A percentile compares a stretch with the other conserved stretches of the same genome.
Conservation (phyloP, 768 basidiomycete species). For the Hygrophorus pudorinus region DNA sequence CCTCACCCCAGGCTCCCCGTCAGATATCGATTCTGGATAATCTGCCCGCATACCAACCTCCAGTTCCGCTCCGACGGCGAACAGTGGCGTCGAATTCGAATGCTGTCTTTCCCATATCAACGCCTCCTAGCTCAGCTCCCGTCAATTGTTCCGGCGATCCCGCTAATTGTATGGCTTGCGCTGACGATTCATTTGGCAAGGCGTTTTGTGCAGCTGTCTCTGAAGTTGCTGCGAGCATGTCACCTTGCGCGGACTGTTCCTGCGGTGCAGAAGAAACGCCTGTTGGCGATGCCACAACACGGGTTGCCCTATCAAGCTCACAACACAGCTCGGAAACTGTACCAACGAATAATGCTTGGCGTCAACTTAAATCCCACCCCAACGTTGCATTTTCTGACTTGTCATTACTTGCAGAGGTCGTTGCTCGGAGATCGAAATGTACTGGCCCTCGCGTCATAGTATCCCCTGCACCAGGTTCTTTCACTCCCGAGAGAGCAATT, state of each 20-base stretch:
- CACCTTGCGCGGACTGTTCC: conserved; percentile 50
- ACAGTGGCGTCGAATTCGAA: conserved; percentile 26
- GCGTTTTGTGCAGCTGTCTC: conserved; percentile 78
- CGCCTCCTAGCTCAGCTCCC: conserved; percentile 19
- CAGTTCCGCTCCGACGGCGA: conserved; percentile 70
- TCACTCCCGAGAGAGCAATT: neutral
- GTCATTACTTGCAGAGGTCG: conserved; percentile 77
- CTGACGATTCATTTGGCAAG: conserved; percentile 77
- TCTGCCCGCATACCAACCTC: conserved; percentile 69
- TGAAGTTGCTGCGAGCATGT: conserved; percentile 42
- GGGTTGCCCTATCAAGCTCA: conserved; percentile 11
- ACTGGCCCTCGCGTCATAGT: conserved; percentile 58
- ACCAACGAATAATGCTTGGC: conserved; percentile 78
- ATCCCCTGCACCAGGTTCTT: conserved; percentile 37
- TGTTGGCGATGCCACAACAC: conserved; percentile 3
- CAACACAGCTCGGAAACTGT: conserved; percentile 39
- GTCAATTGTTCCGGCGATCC: conserved; percentile 77
- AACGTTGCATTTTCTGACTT: conserved; percentile 82
- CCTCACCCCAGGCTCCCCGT: conserved; percentile 16
- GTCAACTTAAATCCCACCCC: conserved; percentile 77
- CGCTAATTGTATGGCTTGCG: conserved; percentile 75
- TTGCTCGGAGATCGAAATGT: conserved; percentile 73
- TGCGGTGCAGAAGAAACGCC: conserved; percentile 13
- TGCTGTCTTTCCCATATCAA: conserved; percentile 44
- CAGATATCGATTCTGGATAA: conserved; percentile 60